These are phyloP conservation scores for Lyophyllum semitale DNA, from an alignment of 768 basidiomycete genomes.

Conservation along the genomic window DNA sequence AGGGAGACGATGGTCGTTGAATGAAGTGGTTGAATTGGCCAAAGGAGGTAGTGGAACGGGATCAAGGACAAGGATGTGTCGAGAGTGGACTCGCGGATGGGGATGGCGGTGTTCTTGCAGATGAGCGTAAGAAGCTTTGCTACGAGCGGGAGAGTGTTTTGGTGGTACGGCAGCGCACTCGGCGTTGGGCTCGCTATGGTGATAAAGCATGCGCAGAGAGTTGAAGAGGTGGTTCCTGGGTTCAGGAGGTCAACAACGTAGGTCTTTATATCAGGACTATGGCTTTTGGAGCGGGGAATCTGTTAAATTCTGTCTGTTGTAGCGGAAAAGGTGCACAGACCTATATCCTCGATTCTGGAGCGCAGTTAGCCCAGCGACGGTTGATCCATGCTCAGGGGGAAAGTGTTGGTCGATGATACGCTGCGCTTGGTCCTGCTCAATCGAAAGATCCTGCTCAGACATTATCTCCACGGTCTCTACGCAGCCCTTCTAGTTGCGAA, in stretches of 20 bases:
- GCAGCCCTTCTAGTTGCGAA: too few relatives aligned
- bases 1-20: conserved; percentile 38
- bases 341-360: conserved; percentile 19
- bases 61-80: conserved; percentile 46
- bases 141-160: conserved; percentile 40
- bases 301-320: neutral
- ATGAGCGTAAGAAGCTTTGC: conserved; percentile 43
- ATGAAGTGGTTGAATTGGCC: conserved; percentile 38
- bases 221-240: conserved; percentile 2
- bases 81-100: conserved; percentile 49
- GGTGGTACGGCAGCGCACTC: conserved; percentile 22
- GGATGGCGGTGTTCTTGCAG: conserved; percentile 46
- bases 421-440: conserved; percentile 14
- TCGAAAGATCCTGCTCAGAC: conserved; percentile 4
- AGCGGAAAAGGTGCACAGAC: conserved; percentile 1
- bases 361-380: conserved; percentile 10
- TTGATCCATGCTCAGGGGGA: conserved; percentile 4
- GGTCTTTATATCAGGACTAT: conserved; percentile 17
- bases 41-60: conserved; percentile 57
- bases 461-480: neutral
- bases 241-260: conserved; percentile 18
- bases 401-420: conserved; percentile 15
- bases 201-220: conserved; percentile 27
- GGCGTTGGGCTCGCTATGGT: conserved; percentile 24
- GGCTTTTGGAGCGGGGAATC: conserved; percentile 4